Evolutionary conservation across 805 yeast species (phyloP), one percentile per base, ranked within the genome.

Genomic region (Monosporozyma servazzii): DNA sequence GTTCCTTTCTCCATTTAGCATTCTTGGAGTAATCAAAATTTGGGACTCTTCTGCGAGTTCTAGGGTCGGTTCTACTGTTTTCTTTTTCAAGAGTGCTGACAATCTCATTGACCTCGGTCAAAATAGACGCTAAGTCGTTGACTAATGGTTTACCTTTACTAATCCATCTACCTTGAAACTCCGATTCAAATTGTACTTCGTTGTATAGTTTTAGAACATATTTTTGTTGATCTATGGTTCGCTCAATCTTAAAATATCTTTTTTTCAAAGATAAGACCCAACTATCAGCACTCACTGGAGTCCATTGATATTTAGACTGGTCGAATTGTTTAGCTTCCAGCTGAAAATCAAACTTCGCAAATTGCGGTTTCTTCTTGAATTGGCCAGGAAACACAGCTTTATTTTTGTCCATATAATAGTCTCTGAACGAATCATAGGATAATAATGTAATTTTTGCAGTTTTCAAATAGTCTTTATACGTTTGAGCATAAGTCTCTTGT

Each of bases 341-440:
- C 21, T 21, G 3, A 11, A 10, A 41, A 21, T 41, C 27, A 41
- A 41, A 41, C 9, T 7, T 3, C 21, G 15, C 11, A 4, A 3
- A 10, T 25, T 54, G 53, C 13, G 61, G 51, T n/a, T 8, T 31
- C 41, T 45, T 45, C 18, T 27, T 27, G 13, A 21, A 5, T 10
- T 13, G 15, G 8, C 9, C 15, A 21, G 29, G 11, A 10, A 21
- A 20, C n/a, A 41, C 2, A 9, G n/a, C 18, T 20, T 27, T 20
- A 17, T 45, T 30, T 7, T 25, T 45, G 3, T 17, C 41, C n/a
- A 20, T 3, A 15, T 40, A 49, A 48, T 68, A 72, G 5, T 71
- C 68, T 9, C 64, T 57, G 50, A 76, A 71, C 3, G 72, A 71
- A 41, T 72, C 71, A 53, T 69, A 69, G 0, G 77, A 68, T 2